Evolutionary conservation across 1,139 yeast species (phyloP), one percentile per base, ranked within the genome.

Genomic region (Taphrina betulina): DNA sequence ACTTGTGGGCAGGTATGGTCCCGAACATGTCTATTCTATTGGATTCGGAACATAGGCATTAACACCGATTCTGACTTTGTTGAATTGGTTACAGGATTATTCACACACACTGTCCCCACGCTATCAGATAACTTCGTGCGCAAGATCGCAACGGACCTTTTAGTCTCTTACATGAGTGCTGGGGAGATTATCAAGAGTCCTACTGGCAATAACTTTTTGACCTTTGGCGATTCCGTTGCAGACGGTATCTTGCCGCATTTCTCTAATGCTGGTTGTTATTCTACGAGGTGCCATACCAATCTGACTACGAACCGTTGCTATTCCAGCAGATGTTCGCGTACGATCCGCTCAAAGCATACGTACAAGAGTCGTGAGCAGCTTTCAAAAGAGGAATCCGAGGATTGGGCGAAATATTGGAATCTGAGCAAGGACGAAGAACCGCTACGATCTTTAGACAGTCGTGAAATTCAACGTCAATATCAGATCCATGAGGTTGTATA

Each of bases 401-500:
- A 55, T 28, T 55, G 55, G 58, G 52, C 40, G 24, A 31, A 58
- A 57, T 60, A 38, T 44, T 24, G 56, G 43, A 20, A 94, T 90
- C 77, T 79, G 54, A 64, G 85, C 24, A 74, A 82, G 0, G 77
- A 78, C 2, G 81, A 78, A 17, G 22, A 46, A 17, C 44, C 37
- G 7, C 35, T 36, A 12, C 3, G 16, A 8, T 83, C 80, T 51
- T 66, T 85, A 33, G 70, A 75, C 58, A 79, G 78, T 26, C 71
- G 71, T 8, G 79, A 80, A 52, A 74, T 83, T 8, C 81, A 81
- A 64, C 75, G 83, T 36, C 95, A 88, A 66, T 83, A 87, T 53
- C 81, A 83, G 51, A 78, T 87, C 3, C 90, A 85, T 68, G 95
- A 88, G 66, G 71, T 87, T 45, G 78, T 88, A 33, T 75, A 83